phyloP scores from a whole-genome alignment of 768 basidiomycete genomes.

The Termitomyces heimii region DNA sequence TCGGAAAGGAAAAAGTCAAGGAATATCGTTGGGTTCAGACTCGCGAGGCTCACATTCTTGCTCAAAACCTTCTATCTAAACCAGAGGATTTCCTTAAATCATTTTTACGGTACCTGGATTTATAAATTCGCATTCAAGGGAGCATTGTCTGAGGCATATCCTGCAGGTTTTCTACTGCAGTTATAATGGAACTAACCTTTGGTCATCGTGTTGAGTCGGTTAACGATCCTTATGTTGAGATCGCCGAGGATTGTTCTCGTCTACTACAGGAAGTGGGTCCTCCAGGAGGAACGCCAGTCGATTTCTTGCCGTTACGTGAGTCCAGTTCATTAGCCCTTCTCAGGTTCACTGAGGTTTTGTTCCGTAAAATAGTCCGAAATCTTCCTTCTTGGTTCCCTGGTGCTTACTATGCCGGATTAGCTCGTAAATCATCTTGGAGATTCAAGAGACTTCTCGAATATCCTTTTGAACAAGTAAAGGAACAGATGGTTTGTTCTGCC shows the following conservation, averaged over 20 bases:
- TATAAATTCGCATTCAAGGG: background rate
- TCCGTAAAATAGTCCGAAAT: slow-evolving; percentile 16
- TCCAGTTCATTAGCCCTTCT: background rate
- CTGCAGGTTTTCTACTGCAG: slow-evolving; percentile 8
- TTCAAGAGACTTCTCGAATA: background rate
- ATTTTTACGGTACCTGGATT: background rate
- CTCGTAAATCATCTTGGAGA: slow-evolving; percentile 10
- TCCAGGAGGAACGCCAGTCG: slow-evolving; percentile 7
- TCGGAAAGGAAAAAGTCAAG: slow-evolving; percentile 6
- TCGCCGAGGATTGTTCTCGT: background rate
- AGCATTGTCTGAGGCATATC: background rate
- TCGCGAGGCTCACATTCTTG: slow-evolving; percentile 15
- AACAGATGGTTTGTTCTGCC: slow-evolving; percentile 23
- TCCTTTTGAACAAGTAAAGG: slow-evolving; percentile 12
- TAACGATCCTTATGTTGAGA: slow-evolving; percentile 7
- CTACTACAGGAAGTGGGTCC: slow-evolving; percentile 1
- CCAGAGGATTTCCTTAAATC: background rate
- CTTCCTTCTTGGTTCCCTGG: slow-evolving; percentile 30
- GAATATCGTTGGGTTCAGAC: slow-evolving; percentile 6
- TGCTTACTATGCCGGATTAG: slow-evolving; percentile 14
- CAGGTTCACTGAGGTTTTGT: background rate
- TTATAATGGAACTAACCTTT: slow-evolving; percentile 8
- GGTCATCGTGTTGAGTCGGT: slow-evolving; percentile 6
- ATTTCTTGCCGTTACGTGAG: slow-evolving; percentile 12
- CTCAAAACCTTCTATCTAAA: slow-evolving; percentile 4